Evolutionary conservation across 2,329 filamentous ascomycete genomes (phyloP).

Genomic region (Nakataea oryzae): DNA sequence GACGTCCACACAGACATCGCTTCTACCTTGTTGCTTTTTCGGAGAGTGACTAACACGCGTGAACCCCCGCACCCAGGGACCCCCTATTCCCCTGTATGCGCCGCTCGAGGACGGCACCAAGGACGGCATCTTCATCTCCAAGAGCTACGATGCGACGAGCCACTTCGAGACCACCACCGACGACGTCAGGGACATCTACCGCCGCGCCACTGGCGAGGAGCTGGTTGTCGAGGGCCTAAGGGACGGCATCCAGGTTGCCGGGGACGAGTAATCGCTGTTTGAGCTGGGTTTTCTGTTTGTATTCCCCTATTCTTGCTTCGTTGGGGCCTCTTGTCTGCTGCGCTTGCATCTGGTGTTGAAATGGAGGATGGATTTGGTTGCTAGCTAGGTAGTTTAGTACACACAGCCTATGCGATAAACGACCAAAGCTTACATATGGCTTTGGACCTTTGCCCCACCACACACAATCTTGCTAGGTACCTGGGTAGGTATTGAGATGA

Average conservation of each 20-base stretch:
- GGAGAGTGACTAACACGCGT: neutral
- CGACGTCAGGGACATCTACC: conserved; percentile 91
- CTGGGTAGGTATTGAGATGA: too few relatives aligned
- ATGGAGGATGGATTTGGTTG: neutral
- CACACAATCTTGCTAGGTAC: too few relatives aligned
- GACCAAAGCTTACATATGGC: too few relatives aligned
- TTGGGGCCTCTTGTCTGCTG: neutral
- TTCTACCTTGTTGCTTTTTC: neutral
- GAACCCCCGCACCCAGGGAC: conserved; percentile 33
- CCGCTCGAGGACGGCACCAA: conserved; percentile 71
- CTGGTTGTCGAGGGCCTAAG: conserved; percentile 80
- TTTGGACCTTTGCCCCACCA: too few relatives aligned
- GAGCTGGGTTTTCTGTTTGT: neutral
- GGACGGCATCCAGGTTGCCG: conserved; percentile 65
- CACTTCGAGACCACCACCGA: conserved; percentile 92
- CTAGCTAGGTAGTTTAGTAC: neutral
- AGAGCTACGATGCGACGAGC: conserved; percentile 95
- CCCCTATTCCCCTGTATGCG: conserved; percentile 89
- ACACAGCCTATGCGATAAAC: too few relatives aligned
- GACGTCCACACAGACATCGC: too few relatives aligned
- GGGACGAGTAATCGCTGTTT: conserved; percentile 38
- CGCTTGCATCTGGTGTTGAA: neutral
- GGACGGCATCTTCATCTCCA: conserved; percentile 94
- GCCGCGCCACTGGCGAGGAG: conserved; percentile 71
- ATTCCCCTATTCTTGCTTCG: neutral